Evolutionary conservation across 2,329 filamentous ascomycete species (phyloP).

Genomic region (Apiospora marii): DNA sequence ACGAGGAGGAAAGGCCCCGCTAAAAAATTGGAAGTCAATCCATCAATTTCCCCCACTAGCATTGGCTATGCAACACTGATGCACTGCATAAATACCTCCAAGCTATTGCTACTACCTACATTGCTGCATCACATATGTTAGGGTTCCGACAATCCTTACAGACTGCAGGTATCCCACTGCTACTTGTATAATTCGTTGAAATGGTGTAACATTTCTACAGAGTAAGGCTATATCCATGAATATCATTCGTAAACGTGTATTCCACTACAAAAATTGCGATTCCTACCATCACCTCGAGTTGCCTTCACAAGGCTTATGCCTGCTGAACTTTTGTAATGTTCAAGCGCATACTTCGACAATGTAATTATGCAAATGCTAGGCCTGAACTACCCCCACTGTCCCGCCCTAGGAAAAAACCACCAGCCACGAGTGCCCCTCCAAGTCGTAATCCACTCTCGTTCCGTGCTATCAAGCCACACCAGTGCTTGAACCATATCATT

Average conservation of each 20-base stretch:
- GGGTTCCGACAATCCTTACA: no score
- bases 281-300: not conserved
- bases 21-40: constrained; percentile 27
- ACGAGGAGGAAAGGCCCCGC: constrained; percentile 1
- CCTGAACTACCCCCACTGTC: not conserved
- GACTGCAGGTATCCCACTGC: not conserved
- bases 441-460: not conserved
- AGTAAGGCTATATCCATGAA: no score
- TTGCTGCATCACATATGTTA: no score
- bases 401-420: not conserved
- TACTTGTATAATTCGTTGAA: not conserved
- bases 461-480: not conserved
- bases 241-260: not conserved
- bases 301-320: not conserved
- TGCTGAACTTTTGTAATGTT: not conserved
- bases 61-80: not conserved
- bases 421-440: constrained; percentile 42
- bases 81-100: not conserved
- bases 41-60: constrained; percentile 6
- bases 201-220: no score
- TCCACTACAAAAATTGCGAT: not conserved
- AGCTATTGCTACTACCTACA: no score
- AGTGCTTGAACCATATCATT: not conserved
- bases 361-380: not conserved
- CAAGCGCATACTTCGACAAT: not conserved